Base-by-base conservation (phyloP, 169 alveolate genomes). In the Babesia ovis region DNA sequence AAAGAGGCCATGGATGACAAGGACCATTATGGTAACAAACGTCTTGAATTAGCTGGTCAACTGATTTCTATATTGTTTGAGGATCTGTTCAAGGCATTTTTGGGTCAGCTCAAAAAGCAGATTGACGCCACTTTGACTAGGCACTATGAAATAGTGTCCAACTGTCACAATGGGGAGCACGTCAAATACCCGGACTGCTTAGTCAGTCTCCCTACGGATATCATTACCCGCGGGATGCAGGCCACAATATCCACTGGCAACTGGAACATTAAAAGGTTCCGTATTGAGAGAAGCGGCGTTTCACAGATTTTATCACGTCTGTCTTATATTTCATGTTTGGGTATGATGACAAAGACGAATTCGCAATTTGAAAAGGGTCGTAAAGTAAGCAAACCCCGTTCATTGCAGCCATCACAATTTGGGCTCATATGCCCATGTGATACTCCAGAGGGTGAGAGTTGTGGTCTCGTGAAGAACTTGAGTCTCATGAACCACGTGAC, bases 371-470 rank as follows among this genome's bases (percentile, higher is more conserved):
- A 91, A 80, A 95, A 93, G 85, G 94, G 93, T 3, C 88, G 98
- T 68, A 96, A 97, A 90, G 95, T 96, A 14, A 89, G 98, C 56
- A 99, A 99, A 0, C 99, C 99, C 12, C 91, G 99, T 39, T 97
- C 99, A 46, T 86, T 98, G 25, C 98, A 97, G 79, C 99, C 99
- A 9, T 94, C 99, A 22, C 99, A 97, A 81, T 98, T 99, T 98
- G 99, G 99, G 8, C 94, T 98, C 90, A 75, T 98, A 16, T 98
- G 99, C 68, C 99, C 99, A 1, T 94, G 98, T 76, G 99, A 98
- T 83, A 98, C 99, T 3, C 99, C 99, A 2, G 99, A 98, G 71
- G 99, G 99, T 1, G 99, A 96, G 77, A 92, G 98, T 34, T 97
- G 99, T 76, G 99, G 99, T 12, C 85, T 98, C 20, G 99, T 98